A percentile compares a stretch with the other conserved stretches of the same genome.
Conservation (phyloP, 2,329 filamentous ascomycete species). For the Ceratocystis colombiana region DNA sequence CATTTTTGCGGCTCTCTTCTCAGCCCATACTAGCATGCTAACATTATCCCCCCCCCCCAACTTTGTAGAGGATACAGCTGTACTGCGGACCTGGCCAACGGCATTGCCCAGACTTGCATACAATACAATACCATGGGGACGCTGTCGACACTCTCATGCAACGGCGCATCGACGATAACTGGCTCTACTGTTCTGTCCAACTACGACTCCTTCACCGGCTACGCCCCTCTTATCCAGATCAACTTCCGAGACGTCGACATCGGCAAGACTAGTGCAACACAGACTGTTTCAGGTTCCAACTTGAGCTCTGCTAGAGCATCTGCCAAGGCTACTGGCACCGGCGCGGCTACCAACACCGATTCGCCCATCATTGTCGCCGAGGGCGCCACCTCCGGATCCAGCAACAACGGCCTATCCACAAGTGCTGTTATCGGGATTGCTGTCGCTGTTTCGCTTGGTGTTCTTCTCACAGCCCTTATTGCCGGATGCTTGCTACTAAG, state of each 20-base stretch:
- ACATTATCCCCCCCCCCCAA: not conserved
- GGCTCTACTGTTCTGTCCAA: slow-evolving; percentile 17
- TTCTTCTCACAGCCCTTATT: slow-evolving; percentile 17
- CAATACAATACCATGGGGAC: slow-evolving; percentile 26
- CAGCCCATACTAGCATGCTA: slow-evolving; percentile 17
- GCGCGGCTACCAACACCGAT: slow-evolving; percentile 14
- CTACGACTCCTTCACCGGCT: slow-evolving; percentile 18
- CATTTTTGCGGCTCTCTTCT: slow-evolving; percentile 2
- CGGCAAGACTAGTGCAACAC: slow-evolving; percentile 20
- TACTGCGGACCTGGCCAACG: slow-evolving; percentile 27
- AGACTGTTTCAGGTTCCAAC: not conserved
- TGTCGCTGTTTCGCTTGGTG: slow-evolving; percentile 26
- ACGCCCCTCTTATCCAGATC: slow-evolving; percentile 32
- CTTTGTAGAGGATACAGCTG: slow-evolving; percentile 26
- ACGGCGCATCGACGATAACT: slow-evolving; percentile 19
- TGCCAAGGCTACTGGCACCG: not conserved
- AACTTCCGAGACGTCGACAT: slow-evolving; percentile 29
- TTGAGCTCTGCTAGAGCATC: not conserved
- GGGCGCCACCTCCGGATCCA: slow-evolving; percentile 14
- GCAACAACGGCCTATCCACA: slow-evolving; percentile 20
- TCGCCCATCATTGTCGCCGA: not conserved
- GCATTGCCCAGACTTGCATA: slow-evolving; percentile 26
- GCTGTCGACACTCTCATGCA: slow-evolving; percentile 25
- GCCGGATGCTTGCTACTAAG: slow-evolving; percentile 22
- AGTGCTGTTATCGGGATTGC: slow-evolving; percentile 27